These are phyloP conservation scores for Mentha longifolia DNA, from an alignment of 257 asterid genomes.

Conservation along the genomic window DNA sequence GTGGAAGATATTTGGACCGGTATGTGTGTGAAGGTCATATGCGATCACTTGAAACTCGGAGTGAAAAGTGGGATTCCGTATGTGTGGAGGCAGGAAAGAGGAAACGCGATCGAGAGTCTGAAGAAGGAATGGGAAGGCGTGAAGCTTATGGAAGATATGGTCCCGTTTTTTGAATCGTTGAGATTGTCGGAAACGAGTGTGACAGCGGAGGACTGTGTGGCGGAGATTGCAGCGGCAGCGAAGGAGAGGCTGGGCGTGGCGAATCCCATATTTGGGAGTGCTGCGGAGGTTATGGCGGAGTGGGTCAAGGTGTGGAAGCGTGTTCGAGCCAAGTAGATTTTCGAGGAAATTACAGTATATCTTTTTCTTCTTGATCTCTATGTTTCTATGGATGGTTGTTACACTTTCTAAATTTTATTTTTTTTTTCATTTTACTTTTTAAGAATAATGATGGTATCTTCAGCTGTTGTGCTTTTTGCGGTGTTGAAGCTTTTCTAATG, in stretches of 20 bases:
- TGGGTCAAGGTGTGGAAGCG: conserved; percentile 85
- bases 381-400: neutral
- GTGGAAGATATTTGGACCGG: conserved; percentile 91
- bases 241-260: conserved; percentile 58
- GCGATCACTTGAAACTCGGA: conserved; percentile 80
- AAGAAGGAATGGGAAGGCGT: conserved; percentile 99
- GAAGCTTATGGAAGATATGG: conserved; percentile 85
- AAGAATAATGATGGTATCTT: conserved; percentile 20
- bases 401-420: neutral
- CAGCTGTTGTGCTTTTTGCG: neutral
- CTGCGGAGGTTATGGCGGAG: conserved; percentile 77
- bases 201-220: conserved; percentile 77
- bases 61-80: conserved; percentile 92
- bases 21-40: conserved; percentile 83
- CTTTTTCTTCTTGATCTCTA: neutral
- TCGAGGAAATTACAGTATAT: neutral
- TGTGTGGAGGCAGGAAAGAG: conserved; percentile 89
- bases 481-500: neutral
- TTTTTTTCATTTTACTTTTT: too few relatives aligned
- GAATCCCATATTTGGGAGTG: conserved; percentile 64
- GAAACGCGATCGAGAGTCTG: conserved; percentile 74
- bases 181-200: conserved; percentile 55
- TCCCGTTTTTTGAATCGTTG: conserved; percentile 85
- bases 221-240: conserved; percentile 76
- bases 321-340: conserved; percentile 41